Percentiles rank a stretch among this genome's conserved stretches.
These are phyloP conservation scores for Metarhizium brunneum DNA, from an alignment of 2,329 filamentous ascomycete species.

Conservation along the genomic window DNA sequence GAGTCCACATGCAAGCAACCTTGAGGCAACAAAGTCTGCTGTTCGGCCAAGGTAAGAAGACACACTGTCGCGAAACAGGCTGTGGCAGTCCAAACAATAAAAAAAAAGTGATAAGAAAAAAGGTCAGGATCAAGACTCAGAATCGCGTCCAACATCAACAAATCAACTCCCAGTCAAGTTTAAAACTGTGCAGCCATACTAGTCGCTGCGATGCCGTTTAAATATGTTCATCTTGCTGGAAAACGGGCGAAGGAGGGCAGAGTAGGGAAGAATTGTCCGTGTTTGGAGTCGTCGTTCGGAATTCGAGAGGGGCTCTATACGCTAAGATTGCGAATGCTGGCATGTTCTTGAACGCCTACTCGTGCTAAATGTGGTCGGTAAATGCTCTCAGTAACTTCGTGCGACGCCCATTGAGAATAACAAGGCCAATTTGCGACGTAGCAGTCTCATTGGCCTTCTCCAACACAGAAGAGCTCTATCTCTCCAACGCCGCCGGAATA, in stretches of 20 bases:
- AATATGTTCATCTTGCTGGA: constrained; percentile 15
- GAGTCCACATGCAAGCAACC: neutral
- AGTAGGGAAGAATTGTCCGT: constrained; percentile 5
- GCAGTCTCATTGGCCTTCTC: constrained; percentile 26
- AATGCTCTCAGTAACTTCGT: neutral
- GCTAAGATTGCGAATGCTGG: constrained; percentile 22
- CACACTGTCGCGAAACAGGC: neutral
- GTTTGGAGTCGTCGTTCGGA: neutral
- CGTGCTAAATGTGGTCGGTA: neutral
- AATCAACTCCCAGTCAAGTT: constrained; percentile 2
- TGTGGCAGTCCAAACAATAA: neutral
- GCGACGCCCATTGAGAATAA: neutral
- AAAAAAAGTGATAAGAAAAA: constrained; percentile 1
- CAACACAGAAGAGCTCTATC: constrained; percentile 77
- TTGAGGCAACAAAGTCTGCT: neutral
- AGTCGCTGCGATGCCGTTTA: constrained; percentile 21
- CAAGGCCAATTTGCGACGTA: neutral
- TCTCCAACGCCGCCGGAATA: constrained; percentile 68
- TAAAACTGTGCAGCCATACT: constrained; percentile 8
- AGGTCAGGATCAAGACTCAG: constrained; percentile 4
- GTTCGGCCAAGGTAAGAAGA: neutral
- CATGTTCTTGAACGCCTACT: constrained; percentile 4
- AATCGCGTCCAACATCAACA: neutral
- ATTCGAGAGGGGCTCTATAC: constrained; percentile 13
- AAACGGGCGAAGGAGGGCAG: neutral